These are phyloP conservation scores for Corylus heterophylla DNA, from an alignment of 306 rosid genomes.

Conservation along the genomic window DNA sequence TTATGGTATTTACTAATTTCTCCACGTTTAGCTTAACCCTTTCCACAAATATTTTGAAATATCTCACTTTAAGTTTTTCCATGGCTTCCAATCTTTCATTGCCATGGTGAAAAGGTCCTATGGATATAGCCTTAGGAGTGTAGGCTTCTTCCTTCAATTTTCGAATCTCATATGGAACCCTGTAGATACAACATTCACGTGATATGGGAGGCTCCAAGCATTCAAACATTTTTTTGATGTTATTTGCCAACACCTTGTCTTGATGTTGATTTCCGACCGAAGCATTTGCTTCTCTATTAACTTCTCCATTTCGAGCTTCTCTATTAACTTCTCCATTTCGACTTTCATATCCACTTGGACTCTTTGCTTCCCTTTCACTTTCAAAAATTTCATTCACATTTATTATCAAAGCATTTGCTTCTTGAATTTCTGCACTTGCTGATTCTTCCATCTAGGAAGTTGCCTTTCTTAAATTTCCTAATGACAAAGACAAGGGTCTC, in stretches of 20 bases:
- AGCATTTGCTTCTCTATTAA: neutral
- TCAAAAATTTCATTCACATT: too few species aligned
- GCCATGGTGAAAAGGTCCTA: conserved; percentile 11
- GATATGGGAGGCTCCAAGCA: neutral
- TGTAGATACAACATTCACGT: neutral
- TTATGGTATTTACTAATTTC: neutral
- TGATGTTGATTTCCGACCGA: neutral
- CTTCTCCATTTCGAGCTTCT: too few species aligned
- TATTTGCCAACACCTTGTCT: neutral
- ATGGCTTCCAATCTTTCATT: neutral
- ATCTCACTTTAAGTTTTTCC: conserved; percentile 4
- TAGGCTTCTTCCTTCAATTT: neutral
- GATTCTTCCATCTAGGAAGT: too few species aligned
- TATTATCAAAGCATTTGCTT: too few species aligned
- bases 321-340: too few species aligned
- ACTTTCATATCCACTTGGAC: too few species aligned
- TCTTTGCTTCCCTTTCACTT: too few species aligned
- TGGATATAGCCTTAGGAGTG: conserved; percentile 9
- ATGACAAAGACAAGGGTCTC: too few species aligned
- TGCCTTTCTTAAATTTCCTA: too few species aligned
- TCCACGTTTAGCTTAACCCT: neutral
- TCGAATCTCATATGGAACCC: conserved; percentile 1
- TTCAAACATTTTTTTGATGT: neutral
- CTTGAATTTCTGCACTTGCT: too few species aligned
- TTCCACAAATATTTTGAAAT: neutral